A percentile compares a stretch with the other conserved stretches of the same genome.
Evolutionary conservation across 768 basidiomycete species (phyloP).

Genomic region (Lactarius pseudohatsudake): DNA sequence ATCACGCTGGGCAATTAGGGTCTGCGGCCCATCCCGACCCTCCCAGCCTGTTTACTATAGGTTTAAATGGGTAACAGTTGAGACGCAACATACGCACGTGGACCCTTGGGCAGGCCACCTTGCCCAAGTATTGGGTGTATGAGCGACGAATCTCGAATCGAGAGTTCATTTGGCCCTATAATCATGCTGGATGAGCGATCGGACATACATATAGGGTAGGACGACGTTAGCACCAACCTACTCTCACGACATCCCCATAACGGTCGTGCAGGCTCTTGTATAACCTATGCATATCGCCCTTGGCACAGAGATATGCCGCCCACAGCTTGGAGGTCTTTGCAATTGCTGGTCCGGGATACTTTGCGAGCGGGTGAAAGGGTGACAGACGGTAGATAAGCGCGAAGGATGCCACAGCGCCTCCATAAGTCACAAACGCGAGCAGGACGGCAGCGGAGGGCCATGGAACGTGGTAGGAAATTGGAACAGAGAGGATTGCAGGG

Average conservation of each 20-base stretch:
- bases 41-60: not conserved
- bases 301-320: constrained; percentile 26
- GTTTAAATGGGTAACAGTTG: not conserved
- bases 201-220: not conserved
- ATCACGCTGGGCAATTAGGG: constrained; percentile 41
- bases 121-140: not conserved
- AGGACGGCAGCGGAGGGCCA: not conserved
- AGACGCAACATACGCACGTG: not conserved
- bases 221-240: not conserved
- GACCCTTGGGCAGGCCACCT: not conserved
- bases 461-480: not conserved
- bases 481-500: too few species aligned
- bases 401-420: not conserved
- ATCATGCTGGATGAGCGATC: not conserved
- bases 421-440: not conserved
- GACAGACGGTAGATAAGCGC: not conserved
- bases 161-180: not conserved
- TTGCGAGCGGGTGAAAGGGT: constrained; percentile 23
- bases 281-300: constrained; percentile 36
- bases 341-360: constrained; percentile 39
- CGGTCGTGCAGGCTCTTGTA: constrained; percentile 38
- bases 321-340: constrained; percentile 35
- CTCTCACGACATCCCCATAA: constrained; percentile 41
- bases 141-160: not conserved
- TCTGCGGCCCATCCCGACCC: constrained; percentile 32